These are phyloP conservation scores for Heritiera littoralis DNA, from an alignment of 345 rosid species.

Conservation along the genomic window DNA sequence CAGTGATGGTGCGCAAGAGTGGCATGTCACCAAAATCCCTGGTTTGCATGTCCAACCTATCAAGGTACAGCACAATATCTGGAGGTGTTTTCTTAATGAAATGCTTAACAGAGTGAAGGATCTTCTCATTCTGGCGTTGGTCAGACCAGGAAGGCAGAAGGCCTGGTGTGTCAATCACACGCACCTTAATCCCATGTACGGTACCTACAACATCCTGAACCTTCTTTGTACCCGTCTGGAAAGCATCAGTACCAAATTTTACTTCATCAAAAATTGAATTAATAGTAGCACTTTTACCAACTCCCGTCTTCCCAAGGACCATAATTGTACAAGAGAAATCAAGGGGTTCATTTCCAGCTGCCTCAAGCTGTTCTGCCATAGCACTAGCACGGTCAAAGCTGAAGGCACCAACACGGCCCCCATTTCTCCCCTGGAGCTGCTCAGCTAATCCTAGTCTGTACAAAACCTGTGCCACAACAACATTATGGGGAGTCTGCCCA, in stretches of 20 bases:
- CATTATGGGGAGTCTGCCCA: constrained; percentile 99
- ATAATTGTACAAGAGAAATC: constrained; percentile 98
- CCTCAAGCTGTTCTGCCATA: constrained; percentile 97
- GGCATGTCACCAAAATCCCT: constrained; percentile 97
- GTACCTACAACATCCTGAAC: constrained; percentile 97
- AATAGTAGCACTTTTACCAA: constrained; percentile 98
- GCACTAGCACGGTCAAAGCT: constrained; percentile 99
- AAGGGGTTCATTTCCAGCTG: constrained; percentile 90
- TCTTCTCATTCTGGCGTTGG: constrained; percentile 90
- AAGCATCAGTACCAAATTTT: constrained; percentile 84
- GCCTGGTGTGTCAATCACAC: constrained; percentile 97
- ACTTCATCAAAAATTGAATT: constrained; percentile 95
- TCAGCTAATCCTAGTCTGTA: constrained; percentile 97
- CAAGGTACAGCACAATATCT: constrained; percentile 95
- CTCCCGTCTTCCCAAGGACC: constrained; percentile 98
- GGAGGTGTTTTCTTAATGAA: constrained; percentile 92
- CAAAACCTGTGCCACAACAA: constrained; percentile 97
- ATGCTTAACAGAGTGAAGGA: constrained; percentile 71
- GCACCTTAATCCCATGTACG: constrained; percentile 96
- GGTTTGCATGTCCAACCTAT: constrained; percentile 93
- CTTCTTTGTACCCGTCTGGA: constrained; percentile 83
- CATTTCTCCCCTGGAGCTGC: constrained; percentile 94
- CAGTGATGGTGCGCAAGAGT: constrained; percentile 86
- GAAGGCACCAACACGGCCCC: constrained; percentile 99
- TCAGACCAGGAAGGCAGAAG: constrained; percentile 94